phyloP scores from a whole-genome alignment of 2,329 filamentous ascomycete genomes.

The Plectosphaerella sp. region DNA sequence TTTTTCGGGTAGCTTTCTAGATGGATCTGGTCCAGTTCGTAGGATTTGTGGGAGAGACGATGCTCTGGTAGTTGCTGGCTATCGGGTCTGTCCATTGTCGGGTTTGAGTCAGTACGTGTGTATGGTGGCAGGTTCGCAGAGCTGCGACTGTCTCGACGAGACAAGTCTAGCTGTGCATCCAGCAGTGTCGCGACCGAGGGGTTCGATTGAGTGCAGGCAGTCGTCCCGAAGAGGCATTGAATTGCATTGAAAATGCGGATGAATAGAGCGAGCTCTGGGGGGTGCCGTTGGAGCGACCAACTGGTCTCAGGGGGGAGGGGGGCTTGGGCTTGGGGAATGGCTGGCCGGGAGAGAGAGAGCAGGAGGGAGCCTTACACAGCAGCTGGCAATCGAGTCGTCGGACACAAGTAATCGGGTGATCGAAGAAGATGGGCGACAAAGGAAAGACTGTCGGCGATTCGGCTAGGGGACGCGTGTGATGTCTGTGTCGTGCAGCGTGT shows the following conservation, averaged over 20 bases:
- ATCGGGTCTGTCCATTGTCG: neutral
- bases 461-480: conserved; percentile 2
- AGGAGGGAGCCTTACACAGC: conserved; percentile 1
- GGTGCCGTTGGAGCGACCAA: neutral
- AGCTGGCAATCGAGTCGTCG: neutral
- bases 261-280: conserved; percentile 9
- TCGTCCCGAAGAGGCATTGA: neutral
- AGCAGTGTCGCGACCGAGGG: neutral
- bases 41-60: neutral
- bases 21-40: conserved; percentile 3
- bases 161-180: no score
- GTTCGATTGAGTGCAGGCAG: neutral
- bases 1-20: conserved; percentile 3
- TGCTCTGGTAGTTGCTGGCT: neutral
- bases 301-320: neutral
- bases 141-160: no score
- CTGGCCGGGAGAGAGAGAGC: neutral
- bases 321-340: neutral
- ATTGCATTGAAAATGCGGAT: neutral
- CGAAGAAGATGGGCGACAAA: conserved; percentile 10
- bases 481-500: conserved; percentile 6
- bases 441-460: conserved; percentile 12
- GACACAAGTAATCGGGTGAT: neutral
- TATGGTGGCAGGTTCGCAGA: no score
- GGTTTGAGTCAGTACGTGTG: neutral